Evolutionary conservation across 805 yeast genomes (phyloP).

Genomic region (Zygotorulaspora sp.): DNA sequence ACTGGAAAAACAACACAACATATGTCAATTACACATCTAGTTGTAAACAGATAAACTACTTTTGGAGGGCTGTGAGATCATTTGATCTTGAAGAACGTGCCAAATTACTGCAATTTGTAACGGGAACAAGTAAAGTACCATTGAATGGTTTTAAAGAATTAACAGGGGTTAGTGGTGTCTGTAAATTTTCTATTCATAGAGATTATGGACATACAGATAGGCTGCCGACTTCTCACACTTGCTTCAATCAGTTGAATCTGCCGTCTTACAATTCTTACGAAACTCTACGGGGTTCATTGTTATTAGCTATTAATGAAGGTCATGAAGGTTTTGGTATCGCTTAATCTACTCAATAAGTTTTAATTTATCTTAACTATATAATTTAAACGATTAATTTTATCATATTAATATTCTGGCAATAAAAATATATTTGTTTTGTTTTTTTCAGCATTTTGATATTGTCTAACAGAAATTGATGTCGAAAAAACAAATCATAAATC

Average conservation of each 20-base stretch:
- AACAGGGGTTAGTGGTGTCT: slow-evolving; percentile 79
- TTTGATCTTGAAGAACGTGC: slow-evolving; percentile 94
- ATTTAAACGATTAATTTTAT: too few relatives aligned
- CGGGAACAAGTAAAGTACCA: slow-evolving; percentile 97
- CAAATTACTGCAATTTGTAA: slow-evolving; percentile 86
- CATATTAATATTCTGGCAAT: too few relatives aligned
- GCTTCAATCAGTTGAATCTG: slow-evolving; percentile 90
- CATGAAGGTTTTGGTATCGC: slow-evolving; percentile 84
- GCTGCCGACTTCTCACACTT: slow-evolving; percentile 92
- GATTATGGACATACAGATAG: slow-evolving; percentile 83
- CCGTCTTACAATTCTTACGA: slow-evolving; percentile 93
- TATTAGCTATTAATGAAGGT: slow-evolving; percentile 89
- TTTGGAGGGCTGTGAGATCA: slow-evolving; percentile 96
- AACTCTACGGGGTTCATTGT: slow-evolving; percentile 69
- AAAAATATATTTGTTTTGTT: not conserved
- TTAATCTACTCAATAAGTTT: slow-evolving; percentile 6
- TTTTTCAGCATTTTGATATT: not conserved
- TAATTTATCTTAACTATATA: not conserved
- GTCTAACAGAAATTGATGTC: too few relatives aligned
- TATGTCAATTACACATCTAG: slow-evolving; percentile 78
- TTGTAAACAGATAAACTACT: slow-evolving; percentile 88
- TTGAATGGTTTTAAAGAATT: slow-evolving; percentile 87
- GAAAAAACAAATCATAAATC: too few relatives aligned
- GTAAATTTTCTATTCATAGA: slow-evolving; percentile 83
- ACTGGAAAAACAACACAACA: slow-evolving; percentile 84